Conservation (phyloP, 2,329 filamentous ascomycete species). For the Zymoseptoria brevis region DNA sequence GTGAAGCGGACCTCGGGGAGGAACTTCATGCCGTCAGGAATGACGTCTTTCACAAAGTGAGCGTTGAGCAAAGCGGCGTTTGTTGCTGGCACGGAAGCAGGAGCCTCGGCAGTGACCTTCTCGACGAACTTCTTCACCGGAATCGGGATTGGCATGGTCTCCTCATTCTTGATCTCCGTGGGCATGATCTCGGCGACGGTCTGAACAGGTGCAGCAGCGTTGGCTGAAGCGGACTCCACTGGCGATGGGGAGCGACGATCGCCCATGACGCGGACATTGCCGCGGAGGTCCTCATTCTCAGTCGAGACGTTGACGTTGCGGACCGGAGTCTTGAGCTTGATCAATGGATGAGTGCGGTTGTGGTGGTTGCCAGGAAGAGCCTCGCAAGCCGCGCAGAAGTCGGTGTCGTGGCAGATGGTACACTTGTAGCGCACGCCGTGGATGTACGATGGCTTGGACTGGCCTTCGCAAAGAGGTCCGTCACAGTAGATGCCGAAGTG, state of each 20-base stretch:
- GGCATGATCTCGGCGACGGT: constrained; percentile 68
- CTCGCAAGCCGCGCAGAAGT: constrained; percentile 93
- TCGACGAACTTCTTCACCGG: constrained; percentile 24
- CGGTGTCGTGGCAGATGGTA: constrained; percentile 85
- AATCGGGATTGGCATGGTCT: constrained; percentile 17
- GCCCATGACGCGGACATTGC: constrained; percentile 63
- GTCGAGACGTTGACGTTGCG: constrained; percentile 83
- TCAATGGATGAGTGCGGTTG: constrained; percentile 91
- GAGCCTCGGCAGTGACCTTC: constrained; percentile 21
- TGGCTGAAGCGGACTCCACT: constrained; percentile 25
- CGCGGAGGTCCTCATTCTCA: constrained; percentile 64
- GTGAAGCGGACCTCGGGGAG: constrained; percentile 66
- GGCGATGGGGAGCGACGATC: constrained; percentile 41
- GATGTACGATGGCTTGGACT: constrained; percentile 55
- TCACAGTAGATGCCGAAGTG: constrained; percentile 92
- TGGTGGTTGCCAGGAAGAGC: constrained; percentile 75
- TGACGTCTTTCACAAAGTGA: constrained; percentile 67
- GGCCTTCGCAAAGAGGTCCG: constrained; percentile 70
- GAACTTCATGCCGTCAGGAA: constrained; percentile 69
- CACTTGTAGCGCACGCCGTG: constrained; percentile 91
- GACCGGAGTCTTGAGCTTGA: constrained; percentile 93
- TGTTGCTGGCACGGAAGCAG: constrained; percentile 9
- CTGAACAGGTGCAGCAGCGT: constrained; percentile 56
- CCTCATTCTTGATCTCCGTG: constrained; percentile 22
- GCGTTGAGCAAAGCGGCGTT: constrained; percentile 45